Base-by-base conservation (phyloP, 2,329 filamentous ascomycete genomes). In the Dissoconium aciculare region DNA sequence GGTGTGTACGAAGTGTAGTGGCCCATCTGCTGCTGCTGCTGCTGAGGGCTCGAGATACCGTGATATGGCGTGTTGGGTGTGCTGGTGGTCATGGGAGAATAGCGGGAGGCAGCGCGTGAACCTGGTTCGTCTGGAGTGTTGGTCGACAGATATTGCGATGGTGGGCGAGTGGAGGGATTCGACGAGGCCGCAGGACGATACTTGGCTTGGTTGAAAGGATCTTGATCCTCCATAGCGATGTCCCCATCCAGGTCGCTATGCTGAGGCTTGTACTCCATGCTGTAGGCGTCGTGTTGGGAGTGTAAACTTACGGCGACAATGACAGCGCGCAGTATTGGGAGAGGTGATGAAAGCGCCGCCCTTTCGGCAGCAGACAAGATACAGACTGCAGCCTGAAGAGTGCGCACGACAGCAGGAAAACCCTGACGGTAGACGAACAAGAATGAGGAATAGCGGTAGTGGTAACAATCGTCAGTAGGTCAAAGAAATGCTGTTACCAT, bases 31-130 rank as follows among this genome's bases (percentile, higher is more conserved):
- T 33, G 26, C 15, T 32, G 28, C 27, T 34, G 38, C 27, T 42
- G 41, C 34, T 57, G 53, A 39, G 64, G 71, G 53, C 63, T 79
- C 59, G 49, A 44, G 28, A 60, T 67, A 59, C 19, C n/a, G 19
- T 23, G 19, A 23, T 91, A 91, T 17, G 83, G 75, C 33, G 80
- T 78, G 17, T 77, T 73, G 24, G 84, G 81, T n/a, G n/a, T n/a
- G 37, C 84, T 83, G 38, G 91, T 63, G 54, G 93, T 87, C 85
- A 94, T 94, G 41, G 87, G 89, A 27, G 87, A 95, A 59, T 95
- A 95, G 52, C 85, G 74, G 55, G 91, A 81, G 36, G 84, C 81
- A 34, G 83, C 82, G 30, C 81, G 68, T 26, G 83, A 89, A 36
- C 80, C 74, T 50, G 87, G 75, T 16, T 46, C 45, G 11, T 47